Conservation (phyloP, 1,139 yeast species). For the Saccharomyces uvarum region DNA sequence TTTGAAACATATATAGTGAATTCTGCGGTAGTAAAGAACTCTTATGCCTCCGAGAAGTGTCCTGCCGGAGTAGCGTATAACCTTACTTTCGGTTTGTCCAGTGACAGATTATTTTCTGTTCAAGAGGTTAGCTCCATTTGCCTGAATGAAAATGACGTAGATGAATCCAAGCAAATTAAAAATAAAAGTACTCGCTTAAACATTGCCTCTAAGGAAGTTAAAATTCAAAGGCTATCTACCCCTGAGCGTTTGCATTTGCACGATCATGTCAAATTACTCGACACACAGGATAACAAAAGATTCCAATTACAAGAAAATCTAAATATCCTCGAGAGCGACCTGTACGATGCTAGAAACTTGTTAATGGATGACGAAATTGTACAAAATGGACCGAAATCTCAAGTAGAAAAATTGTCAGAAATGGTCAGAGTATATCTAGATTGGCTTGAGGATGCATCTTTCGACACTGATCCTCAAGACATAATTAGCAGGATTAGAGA, state of each 20-base stretch:
- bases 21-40: constrained; percentile 26
- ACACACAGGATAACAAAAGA: constrained; percentile 42
- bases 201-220: background rate
- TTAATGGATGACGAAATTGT: constrained; percentile 43
- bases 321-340: constrained; percentile 49
- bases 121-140: constrained; percentile 40
- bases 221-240: background rate
- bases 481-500: constrained; percentile 32
- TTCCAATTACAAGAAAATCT: constrained; percentile 41
- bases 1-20: constrained; percentile 36
- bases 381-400: constrained; percentile 33
- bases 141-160: constrained; percentile 11
- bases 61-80: constrained; percentile 39
- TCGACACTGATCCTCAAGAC: constrained; percentile 40
- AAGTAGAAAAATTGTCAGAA: constrained; percentile 34
- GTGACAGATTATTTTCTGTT: constrained; percentile 45
- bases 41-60: constrained; percentile 39
- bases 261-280: constrained; percentile 8
- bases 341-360: constrained; percentile 50
- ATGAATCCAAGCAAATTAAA: constrained; percentile 2
- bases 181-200: background rate
- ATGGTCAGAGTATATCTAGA: constrained; percentile 49
- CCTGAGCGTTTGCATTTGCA: background rate
- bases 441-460: constrained; percentile 76
- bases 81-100: constrained; percentile 42